A percentile compares a stretch with the other conserved stretches of the same genome.
phyloP scores from a whole-genome alignment of 208 protist genomes.

The Lotmaria passim region DNA sequence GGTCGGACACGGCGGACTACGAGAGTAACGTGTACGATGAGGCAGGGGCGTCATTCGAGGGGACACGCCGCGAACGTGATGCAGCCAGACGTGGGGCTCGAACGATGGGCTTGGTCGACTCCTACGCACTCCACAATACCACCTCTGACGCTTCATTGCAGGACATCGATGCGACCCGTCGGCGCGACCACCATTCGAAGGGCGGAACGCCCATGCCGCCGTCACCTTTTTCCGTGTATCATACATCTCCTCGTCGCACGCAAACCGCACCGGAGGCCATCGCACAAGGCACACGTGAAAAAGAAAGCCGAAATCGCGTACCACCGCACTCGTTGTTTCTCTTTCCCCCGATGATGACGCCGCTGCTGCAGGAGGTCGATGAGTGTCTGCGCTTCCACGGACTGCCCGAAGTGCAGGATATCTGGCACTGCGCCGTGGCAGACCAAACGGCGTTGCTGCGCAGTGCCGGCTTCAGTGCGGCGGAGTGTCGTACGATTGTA shows the following conservation, averaged over 20 bases:
- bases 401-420: constrained; percentile 17
- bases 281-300: too few species aligned
- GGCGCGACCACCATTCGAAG: too few species aligned
- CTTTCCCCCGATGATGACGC: constrained; percentile 36
- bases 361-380: constrained; percentile 44
- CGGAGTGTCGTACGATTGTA: constrained; percentile 33
- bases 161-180: too few species aligned
- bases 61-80: too few species aligned
- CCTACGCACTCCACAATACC: background rate
- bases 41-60: background rate
- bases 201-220: too few species aligned
- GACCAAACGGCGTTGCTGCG: constrained; percentile 23
- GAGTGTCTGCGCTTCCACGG: constrained; percentile 30
- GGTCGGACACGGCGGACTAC: background rate
- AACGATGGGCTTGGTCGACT: constrained; percentile 20
- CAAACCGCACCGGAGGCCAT: too few species aligned
- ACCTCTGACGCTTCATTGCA: background rate
- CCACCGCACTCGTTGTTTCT: constrained; percentile 5
- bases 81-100: background rate
- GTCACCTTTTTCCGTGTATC: too few species aligned
- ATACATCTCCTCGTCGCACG: too few species aligned
- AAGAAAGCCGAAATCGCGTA: too few species aligned
- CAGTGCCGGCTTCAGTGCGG: constrained; percentile 31
- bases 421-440: constrained; percentile 41
- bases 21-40: background rate